Conservation (phyloP, 441 rosid genomes). For the Cnidoscolus chayamansa region DNA sequence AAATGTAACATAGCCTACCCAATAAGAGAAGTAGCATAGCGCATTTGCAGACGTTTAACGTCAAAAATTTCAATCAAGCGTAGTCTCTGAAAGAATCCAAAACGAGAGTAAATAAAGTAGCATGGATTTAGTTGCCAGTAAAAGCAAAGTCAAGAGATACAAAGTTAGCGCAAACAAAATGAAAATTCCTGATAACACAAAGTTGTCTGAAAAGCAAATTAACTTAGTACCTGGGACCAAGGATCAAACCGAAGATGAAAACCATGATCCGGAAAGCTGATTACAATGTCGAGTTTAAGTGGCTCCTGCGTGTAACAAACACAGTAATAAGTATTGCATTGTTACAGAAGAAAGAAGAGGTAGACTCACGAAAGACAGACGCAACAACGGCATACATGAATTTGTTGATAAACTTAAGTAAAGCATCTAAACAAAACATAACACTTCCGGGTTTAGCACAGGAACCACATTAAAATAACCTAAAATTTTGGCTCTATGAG, state of each 20-base stretch:
- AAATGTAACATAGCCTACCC: conserved; percentile 48
- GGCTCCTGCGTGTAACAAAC: conserved; percentile 57
- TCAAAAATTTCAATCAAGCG: conserved; percentile 84
- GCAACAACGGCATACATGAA: too few species aligned
- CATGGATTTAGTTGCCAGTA: not conserved
- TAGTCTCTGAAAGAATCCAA: conserved; percentile 56
- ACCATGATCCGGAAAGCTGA: conserved; percentile 94
- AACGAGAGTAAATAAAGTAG: conserved; percentile 19
- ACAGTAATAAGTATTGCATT: not conserved
- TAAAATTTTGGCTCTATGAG: not conserved
- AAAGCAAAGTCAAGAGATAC: not conserved
- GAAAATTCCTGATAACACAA: not conserved
- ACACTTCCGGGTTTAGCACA: too few species aligned
- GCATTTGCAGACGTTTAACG: conserved; percentile 92
- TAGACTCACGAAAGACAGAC: too few species aligned
- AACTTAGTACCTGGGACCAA: conserved; percentile 76
- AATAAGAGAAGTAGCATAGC: conserved; percentile 74
- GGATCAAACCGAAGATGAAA: conserved; percentile 97
- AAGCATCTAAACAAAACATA: too few species aligned
- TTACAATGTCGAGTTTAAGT: conserved; percentile 75
- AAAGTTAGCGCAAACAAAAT: not conserved
- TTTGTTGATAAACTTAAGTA: too few species aligned
- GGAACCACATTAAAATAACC: too few species aligned
- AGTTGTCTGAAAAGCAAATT: not conserved
- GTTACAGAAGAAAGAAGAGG: not conserved